Evolutionary conservation across 192 early-diverging fungal species (phyloP).

Genomic region (Coemansia sp.): DNA sequence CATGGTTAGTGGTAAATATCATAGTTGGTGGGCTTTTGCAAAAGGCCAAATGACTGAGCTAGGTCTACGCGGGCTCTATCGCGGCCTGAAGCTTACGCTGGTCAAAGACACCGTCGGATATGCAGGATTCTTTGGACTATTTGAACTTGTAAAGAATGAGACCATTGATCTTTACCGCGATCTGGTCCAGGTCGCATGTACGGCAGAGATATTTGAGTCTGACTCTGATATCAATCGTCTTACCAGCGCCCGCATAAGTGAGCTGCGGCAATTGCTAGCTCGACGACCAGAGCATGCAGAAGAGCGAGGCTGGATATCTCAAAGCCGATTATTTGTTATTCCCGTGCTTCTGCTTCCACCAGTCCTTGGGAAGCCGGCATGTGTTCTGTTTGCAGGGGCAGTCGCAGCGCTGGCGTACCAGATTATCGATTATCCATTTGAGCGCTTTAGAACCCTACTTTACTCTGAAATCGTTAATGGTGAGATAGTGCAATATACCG

Average conservation of each 20-base stretch:
- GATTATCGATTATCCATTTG: conserved; percentile 67
- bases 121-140: conserved; percentile 74
- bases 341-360: conserved; percentile 49
- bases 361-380: conserved; percentile 55
- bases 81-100: conserved; percentile 47
- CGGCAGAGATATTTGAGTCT: conserved; percentile 15
- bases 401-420: conserved; percentile 70
- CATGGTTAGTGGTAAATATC: conserved; percentile 67
- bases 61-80: conserved; percentile 35
- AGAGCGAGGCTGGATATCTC: conserved; percentile 35
- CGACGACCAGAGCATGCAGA: conserved; percentile 30
- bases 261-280: conserved; percentile 35
- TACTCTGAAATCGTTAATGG: conserved; percentile 61
- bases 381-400: conserved; percentile 59
- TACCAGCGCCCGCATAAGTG: conserved; percentile 23
- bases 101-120: conserved; percentile 68
- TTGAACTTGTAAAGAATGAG: conserved; percentile 74
- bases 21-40: conserved; percentile 67
- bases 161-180: conserved; percentile 63
- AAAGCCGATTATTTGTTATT: conserved; percentile 17
- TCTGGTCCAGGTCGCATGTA: conserved; percentile 39
- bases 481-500: conserved; percentile 33
- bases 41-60: conserved; percentile 44
- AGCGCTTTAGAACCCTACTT: conserved; percentile 65
- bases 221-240: conserved; percentile 26